phyloP scores from a whole-genome alignment of 2,329 filamentous ascomycete genomes.

The Zalaria obscura region DNA sequence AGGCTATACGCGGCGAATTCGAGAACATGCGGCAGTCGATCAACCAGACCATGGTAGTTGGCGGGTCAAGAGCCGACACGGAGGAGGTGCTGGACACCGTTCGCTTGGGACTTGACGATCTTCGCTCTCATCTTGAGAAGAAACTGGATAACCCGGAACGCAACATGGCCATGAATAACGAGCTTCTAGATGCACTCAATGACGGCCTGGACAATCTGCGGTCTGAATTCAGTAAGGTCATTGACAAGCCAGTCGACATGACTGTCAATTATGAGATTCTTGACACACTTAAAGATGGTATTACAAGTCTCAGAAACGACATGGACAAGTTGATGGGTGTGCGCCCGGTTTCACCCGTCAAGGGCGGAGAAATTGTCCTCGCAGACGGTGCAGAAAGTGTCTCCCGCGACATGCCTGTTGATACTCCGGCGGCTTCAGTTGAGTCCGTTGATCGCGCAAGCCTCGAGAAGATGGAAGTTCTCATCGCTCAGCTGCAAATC shows the following conservation, averaged over 20 bases:
- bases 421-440: slow-evolving; percentile 18
- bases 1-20: slow-evolving; percentile 36
- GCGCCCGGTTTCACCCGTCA: slow-evolving; percentile 24
- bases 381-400: slow-evolving; percentile 35
- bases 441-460: slow-evolving; percentile 25
- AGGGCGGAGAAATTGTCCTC: slow-evolving; percentile 41
- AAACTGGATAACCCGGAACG: slow-evolving; percentile 41
- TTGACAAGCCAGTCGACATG: slow-evolving; percentile 67
- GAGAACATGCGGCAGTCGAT: slow-evolving; percentile 31
- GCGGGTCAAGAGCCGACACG: slow-evolving; percentile 27
- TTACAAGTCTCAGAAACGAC: slow-evolving; percentile 61
- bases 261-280: slow-evolving; percentile 82
- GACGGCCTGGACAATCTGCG: slow-evolving; percentile 63
- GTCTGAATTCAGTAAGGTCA: slow-evolving; percentile 58
- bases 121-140: slow-evolving; percentile 34
- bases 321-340: slow-evolving; percentile 58
- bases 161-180: slow-evolving; percentile 38
- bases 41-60: slow-evolving; percentile 22
- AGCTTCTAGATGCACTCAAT: slow-evolving; percentile 47
- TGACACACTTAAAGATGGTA: slow-evolving; percentile 70
- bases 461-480: slow-evolving; percentile 65
- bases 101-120: slow-evolving; percentile 34
- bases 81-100: slow-evolving; percentile 36
- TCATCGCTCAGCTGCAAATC: slow-evolving; percentile 68
- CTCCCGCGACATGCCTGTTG: slow-evolving; percentile 16